Evolutionary conservation across 441 rosid species (phyloP).

Genomic region (Erodium trifolium): DNA sequence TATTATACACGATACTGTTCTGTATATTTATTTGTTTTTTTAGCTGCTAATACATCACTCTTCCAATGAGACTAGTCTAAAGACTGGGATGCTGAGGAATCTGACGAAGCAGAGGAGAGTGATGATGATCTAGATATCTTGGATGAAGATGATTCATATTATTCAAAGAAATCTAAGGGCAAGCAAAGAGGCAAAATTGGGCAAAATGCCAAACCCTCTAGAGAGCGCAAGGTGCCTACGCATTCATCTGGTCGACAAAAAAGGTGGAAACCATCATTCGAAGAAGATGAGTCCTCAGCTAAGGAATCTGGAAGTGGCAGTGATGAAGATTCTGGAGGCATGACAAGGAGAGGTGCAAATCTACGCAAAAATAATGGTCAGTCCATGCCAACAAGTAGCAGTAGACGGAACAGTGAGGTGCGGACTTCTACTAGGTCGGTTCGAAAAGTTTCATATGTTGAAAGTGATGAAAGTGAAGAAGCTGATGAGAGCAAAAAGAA

Average conservation of each 20-base stretch:
- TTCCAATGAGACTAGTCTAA: constrained; percentile 43
- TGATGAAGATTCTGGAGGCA: constrained; percentile 54
- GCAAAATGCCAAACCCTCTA: constrained; percentile 36
- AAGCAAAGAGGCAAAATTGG: constrained; percentile 56
- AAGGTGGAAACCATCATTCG: constrained; percentile 61
- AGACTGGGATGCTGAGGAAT: constrained; percentile 72
- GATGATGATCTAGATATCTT: constrained; percentile 56
- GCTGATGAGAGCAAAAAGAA: constrained; percentile 67
- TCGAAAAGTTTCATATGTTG: constrained; percentile 96
- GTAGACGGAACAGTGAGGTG: constrained; percentile 62
- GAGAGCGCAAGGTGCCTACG: constrained; percentile 41
- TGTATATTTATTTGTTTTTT: neutral
- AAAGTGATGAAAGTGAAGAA: constrained; percentile 98
- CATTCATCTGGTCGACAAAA: constrained; percentile 42
- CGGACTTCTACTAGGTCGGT: constrained; percentile 87
- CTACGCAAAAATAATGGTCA: constrained; percentile 56
- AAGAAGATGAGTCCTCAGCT: constrained; percentile 62
- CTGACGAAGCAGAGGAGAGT: constrained; percentile 63
- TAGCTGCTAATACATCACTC: constrained; percentile 16
- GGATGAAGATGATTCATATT: constrained; percentile 71
- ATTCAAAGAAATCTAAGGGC: constrained; percentile 50
- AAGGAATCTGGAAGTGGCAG: constrained; percentile 67
- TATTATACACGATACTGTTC: constrained; percentile 10
- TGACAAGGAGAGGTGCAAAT: constrained; percentile 54
- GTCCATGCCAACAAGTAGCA: constrained; percentile 25